Evolutionary conservation across 2,329 filamentous ascomycete species (phyloP).

Genomic region (Cladophialophora exuberans): DNA sequence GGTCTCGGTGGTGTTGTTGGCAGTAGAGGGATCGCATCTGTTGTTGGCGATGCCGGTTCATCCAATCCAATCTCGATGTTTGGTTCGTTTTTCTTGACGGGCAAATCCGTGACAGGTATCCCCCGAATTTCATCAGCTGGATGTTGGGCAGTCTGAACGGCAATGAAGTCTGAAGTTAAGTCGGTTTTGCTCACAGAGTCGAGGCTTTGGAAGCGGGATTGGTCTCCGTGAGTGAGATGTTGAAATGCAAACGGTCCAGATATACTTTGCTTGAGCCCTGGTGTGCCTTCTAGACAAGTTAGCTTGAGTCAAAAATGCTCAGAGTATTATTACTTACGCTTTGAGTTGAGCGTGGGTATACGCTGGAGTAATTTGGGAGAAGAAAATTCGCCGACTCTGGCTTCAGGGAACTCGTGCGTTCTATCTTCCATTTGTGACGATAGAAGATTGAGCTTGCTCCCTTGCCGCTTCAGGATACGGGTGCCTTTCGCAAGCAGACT

Average conservation of each 20-base stretch:
- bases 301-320: no score
- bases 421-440: constrained; percentile 42
- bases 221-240: constrained; percentile 63
- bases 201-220: constrained; percentile 57
- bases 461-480: constrained; percentile 51
- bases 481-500: constrained; percentile 48
- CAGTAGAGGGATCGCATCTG: constrained; percentile 39
- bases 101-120: constrained; percentile 47
- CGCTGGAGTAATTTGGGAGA: constrained; percentile 12
- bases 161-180: constrained; percentile 57
- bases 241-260: constrained; percentile 68
- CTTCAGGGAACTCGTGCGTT: constrained; percentile 7
- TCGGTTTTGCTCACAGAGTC: constrained; percentile 56
- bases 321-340: no score
- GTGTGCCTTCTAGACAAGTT: constrained; percentile 21
- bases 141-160: constrained; percentile 56
- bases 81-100: not conserved
- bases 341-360: constrained; percentile 18
- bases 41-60: constrained; percentile 29
- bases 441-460: constrained; percentile 50
- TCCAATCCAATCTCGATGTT: constrained; percentile 9
- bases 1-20: constrained; percentile 36
- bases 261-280: constrained; percentile 54
- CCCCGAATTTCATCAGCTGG: constrained; percentile 55
- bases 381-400: constrained; percentile 11